Percentiles rank a stretch among this genome's conserved stretches.
Evolutionary conservation across 805 yeast genomes (phyloP).

Genomic region (Candida patagonica): DNA sequence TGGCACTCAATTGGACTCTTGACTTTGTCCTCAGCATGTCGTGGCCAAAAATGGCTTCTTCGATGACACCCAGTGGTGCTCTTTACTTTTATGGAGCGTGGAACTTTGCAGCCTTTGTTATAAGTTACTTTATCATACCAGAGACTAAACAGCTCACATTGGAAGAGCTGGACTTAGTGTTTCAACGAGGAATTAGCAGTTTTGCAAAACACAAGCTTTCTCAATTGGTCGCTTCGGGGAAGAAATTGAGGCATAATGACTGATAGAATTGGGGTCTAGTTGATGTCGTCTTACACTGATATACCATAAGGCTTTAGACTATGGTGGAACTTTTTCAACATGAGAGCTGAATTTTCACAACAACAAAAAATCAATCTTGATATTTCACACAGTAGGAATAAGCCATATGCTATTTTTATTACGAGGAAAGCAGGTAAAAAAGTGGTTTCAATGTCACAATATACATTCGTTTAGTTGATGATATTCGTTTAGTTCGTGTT

Average conservation of each 20-base stretch:
- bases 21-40: constrained; percentile 6
- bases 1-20: constrained; percentile 4
- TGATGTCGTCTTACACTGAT: too few relatives aligned
- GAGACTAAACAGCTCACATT: constrained; percentile 64
- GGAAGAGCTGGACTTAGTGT: constrained; percentile 52
- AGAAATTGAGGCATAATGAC: background rate
- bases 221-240: background rate
- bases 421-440: too few relatives aligned
- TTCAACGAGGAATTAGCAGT: background rate
- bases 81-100: constrained; percentile 6
- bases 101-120: constrained; percentile 19
- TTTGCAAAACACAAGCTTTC: background rate
- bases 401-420: too few relatives aligned
- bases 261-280: background rate
- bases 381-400: too few relatives aligned
- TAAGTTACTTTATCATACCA: constrained; percentile 42
- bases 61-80: constrained; percentile 4
- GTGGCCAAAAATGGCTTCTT: constrained; percentile 4
- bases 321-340: too few relatives aligned
- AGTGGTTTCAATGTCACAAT: too few relatives aligned
- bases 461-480: too few relatives aligned
- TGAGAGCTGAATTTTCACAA: too few relatives aligned
- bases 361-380: too few relatives aligned
- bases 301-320: too few relatives aligned
- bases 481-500: too few relatives aligned